Base-by-base conservation (phyloP, 305 asterid genomes). In the Fraxinus sp. region DNA sequence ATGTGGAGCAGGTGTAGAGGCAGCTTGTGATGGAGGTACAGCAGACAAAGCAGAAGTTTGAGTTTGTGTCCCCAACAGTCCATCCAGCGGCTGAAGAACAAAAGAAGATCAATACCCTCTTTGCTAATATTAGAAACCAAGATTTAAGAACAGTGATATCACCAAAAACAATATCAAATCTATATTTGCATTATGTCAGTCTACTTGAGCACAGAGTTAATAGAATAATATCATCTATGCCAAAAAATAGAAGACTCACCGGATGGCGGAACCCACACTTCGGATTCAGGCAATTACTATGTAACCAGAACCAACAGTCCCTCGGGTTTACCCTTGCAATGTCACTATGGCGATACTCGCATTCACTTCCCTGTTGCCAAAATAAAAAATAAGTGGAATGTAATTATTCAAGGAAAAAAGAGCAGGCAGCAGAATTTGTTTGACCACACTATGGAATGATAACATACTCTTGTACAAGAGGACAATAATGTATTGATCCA, bases 321-420 rank as follows among this genome's bases (percentile, higher is more conserved):
- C 97, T 89, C 39, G 98, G 97, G 80, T 93, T 95, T 77, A 95
- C 84, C 85, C 98, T 87, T 4, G 98, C 97, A 81, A 79, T 16
- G 64, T 95, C 98, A 88, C 98, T 95, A 80, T 95, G 98, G 28
- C 98, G 97, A 84, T 90, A 95, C 86, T 95, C 98, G 20, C 98
- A 95, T 68, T 95, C 98, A 78, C 86, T 90, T 82, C 98, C 98
- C 98, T 93, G 88, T 82, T 59, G 32, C 78, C 70, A 78, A 59
- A 44, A 11, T 44, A 44, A 44, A 14, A 75, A 82, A 86, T 24
- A 81, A 80, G 57, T 36, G 57, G 64, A 78, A 78, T 10, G 33
- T 66, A 74, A 81, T 57, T 76, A 80, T 49, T 66, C 52, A 28
- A 20, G 10, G 70, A 62, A 44, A 81, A 80, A 76, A 64, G n/a